Percentiles rank a stretch among this genome's conserved stretches.
phyloP scores from a whole-genome alignment of 345 rosid species.

The Erucastrum elatum region DNA sequence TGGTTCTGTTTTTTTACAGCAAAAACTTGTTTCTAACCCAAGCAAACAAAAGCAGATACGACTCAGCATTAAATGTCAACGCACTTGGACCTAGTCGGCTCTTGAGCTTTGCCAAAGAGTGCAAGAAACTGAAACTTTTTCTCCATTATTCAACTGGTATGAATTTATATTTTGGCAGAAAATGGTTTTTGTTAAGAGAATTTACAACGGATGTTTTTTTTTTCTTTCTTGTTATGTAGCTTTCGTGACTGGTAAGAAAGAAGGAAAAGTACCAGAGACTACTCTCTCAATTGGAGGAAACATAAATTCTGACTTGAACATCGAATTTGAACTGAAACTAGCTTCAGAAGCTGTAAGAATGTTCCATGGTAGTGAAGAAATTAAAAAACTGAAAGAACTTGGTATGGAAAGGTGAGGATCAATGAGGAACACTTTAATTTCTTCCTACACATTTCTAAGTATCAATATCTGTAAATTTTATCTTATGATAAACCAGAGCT shows the following conservation, averaged over 20 bases:
- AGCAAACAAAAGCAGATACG: conserved; percentile 39
- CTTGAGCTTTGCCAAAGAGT: conserved; percentile 46
- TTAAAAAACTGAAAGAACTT: conserved; percentile 38
- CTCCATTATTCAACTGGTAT: conserved; percentile 72
- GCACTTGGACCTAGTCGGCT: conserved; percentile 52
- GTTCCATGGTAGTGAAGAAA: conserved; percentile 18
- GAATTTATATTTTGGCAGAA: background rate
- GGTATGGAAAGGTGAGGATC: conserved; percentile 43
- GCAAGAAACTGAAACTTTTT: conserved; percentile 42
- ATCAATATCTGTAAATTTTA: background rate
- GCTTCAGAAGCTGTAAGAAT: conserved; percentile 28
- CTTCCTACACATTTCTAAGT: background rate
- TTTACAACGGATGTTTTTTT: too few species aligned
- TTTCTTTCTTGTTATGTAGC: too few species aligned
- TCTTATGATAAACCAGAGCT: conserved; percentile 38
- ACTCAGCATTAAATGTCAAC: conserved; percentile 54
- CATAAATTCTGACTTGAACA: conserved; percentile 23
- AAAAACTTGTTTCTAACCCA: background rate
- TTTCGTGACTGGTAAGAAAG: background rate
- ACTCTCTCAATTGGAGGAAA: conserved; percentile 31
- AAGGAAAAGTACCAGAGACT: conserved; percentile 44
- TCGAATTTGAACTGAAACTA: conserved; percentile 40
- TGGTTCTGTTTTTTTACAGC: background rate
- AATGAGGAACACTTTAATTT: background rate
- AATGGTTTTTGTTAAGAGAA: too few species aligned